phyloP scores from a whole-genome alignment of 148 eudicot species.

The Fagopyrum esculentum region DNA sequence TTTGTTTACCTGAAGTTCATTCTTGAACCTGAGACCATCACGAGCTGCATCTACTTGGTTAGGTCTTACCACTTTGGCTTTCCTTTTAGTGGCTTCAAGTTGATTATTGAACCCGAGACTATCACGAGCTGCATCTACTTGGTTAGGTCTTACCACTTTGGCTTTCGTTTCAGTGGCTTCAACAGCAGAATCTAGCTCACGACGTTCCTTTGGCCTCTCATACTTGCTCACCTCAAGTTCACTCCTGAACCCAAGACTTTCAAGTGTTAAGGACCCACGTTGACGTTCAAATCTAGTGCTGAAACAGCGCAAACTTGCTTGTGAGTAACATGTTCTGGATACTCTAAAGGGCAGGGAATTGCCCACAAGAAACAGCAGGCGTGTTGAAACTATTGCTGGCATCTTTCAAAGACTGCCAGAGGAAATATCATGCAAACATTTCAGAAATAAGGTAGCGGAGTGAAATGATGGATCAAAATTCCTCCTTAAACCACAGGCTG shows the following conservation, averaged over 20 bases:
- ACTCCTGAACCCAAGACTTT: conserved; percentile 52
- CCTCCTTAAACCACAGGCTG: background rate
- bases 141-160: too few relatives aligned
- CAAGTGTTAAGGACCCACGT: conserved; percentile 54
- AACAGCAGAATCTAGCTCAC: conserved; percentile 20
- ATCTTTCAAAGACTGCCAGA: conserved; percentile 23
- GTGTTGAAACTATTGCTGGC: conserved; percentile 50
- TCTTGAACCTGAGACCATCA: conserved; percentile 51
- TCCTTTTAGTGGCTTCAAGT: too few relatives aligned
- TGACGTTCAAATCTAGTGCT: conserved; percentile 23
- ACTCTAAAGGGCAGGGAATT: conserved; percentile 43
- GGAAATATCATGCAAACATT: background rate
- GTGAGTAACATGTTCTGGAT: conserved; percentile 33
- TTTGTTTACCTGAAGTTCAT: background rate
- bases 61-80: conserved; percentile 17
- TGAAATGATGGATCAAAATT: background rate
- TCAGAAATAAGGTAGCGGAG: background rate
- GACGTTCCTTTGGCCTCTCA: conserved; percentile 9
- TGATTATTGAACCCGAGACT: too few relatives aligned
- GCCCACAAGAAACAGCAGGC: conserved; percentile 66
- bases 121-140: too few relatives aligned
- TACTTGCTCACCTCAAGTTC: background rate
- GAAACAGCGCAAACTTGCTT: conserved; percentile 31
- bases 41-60: too few relatives aligned
- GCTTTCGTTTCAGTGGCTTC: conserved; percentile 30